Conservation (phyloP, 805 yeast species). For the Cyberlindnera amylophila region DNA sequence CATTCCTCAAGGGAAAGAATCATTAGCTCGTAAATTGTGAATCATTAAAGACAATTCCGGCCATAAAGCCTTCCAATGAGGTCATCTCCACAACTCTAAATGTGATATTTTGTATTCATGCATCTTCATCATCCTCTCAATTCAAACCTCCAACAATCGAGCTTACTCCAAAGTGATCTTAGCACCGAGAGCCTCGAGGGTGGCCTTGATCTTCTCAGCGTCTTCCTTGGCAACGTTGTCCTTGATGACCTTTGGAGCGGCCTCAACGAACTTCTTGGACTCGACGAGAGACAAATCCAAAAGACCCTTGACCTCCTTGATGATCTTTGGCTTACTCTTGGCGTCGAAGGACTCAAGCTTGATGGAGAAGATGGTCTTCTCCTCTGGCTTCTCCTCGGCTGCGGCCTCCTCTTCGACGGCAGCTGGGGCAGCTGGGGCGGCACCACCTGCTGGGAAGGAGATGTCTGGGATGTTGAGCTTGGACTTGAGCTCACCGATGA, state of each 20-base stretch:
- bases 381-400: conserved; percentile 75
- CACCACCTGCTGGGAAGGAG: conserved; percentile 71
- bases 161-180: conserved; percentile 80
- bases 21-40: too few species aligned
- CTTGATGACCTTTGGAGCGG: conserved; percentile 94
- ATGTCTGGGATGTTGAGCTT: conserved; percentile 92
- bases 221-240: conserved; percentile 97
- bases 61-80: too few species aligned
- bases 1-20: too few species aligned
- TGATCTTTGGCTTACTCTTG: conserved; percentile 93
- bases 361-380: conserved; percentile 87
- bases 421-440: conserved; percentile 57
- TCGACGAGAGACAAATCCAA: conserved; percentile 92
- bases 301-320: conserved; percentile 91
- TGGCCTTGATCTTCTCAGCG: conserved; percentile 91
- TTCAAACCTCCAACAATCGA: neutral
- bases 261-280: conserved; percentile 95
- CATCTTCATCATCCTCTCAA: neutral
- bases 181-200: conserved; percentile 93
- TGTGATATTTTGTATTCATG: too few species aligned
- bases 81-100: too few species aligned
- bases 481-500: conserved; percentile 74
- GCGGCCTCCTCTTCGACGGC: conserved; percentile 72
- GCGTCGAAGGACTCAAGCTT: conserved; percentile 94
- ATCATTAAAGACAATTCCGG: too few species aligned